Evolutionary conservation across 2,329 filamentous ascomycete species (phyloP), one percentile per base, ranked within the genome.

Genomic region (Sarocladium strictum): DNA sequence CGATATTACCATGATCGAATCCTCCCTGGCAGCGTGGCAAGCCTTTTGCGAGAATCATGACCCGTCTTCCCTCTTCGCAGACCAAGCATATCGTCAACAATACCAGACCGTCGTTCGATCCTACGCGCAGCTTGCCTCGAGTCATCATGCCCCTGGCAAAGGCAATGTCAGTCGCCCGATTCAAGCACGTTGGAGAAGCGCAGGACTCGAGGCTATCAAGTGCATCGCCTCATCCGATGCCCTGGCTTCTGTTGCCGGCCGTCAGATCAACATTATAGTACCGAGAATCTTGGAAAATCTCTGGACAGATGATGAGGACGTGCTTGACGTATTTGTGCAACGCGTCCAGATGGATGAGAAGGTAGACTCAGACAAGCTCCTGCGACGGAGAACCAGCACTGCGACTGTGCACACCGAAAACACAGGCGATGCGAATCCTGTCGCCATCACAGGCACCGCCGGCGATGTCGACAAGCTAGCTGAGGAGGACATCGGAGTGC

Each of bases 1-100:
- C 69, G 90, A 97, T 69, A 87, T 97, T 59, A 90, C 87, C 61
- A 89, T 97, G 85, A 86, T 96, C 58, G 92, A 97, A 72, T 90
- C 92, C 33, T 94, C 90, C 2, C 80, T 96, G 58, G 82, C 86
- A 2, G 90, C 90, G 3, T 97, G 96, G 67, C 85, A 92, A 63
- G 86, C 86, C 23, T 94, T 97, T 65, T 97, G 93, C 74, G 81
- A 85, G 57, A 82, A 96, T 72, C 90, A 96, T 69, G 92, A 97
- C 65, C 85, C 86, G 56, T 89, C 90, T 32, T 87, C 86, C 9
- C 82, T 97, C 54, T 85, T 91, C 26, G 91, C 89, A 57, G 92
- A 97, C 66, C 87, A 91, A 66, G 83, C 85, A 57, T 96, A 95
- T 67, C 80, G 92, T 32, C 80, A 76, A 52, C 86, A 93, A 60